phyloP scores from a whole-genome alignment of 345 rosid genomes.

The Arabis hirsuta region DNA sequence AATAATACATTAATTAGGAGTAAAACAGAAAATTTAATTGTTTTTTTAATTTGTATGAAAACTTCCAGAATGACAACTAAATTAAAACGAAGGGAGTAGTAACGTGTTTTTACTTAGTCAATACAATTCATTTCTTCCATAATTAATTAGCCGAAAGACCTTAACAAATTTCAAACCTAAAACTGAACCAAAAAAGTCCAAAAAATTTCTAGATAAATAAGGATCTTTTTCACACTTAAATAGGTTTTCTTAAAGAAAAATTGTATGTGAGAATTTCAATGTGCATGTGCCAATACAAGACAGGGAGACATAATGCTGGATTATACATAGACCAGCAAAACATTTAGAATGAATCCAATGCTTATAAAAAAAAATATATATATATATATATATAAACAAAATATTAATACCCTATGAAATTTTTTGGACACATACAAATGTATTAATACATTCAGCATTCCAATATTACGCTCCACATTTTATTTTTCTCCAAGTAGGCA shows the following conservation, averaged over 20 bases:
- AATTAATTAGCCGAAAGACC: neutral
- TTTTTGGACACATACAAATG: no score
- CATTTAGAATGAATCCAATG: constrained; percentile 26
- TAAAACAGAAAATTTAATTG: no score
- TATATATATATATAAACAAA: no score
- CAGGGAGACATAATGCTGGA: constrained; percentile 40
- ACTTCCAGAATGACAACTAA: no score
- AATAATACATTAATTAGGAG: no score
- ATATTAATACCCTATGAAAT: no score
- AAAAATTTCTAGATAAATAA: constrained; percentile 20
- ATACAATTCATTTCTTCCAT: neutral
- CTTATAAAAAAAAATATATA: neutral
- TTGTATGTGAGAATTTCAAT: neutral
- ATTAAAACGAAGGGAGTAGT: no score
- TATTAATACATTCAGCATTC: neutral
- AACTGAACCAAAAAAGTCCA: neutral
- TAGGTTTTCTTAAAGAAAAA: neutral
- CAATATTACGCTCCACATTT: neutral
- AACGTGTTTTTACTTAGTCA: constrained; percentile 11
- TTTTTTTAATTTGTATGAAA: no score
- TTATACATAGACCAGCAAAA: constrained; percentile 17
- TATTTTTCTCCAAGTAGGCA: neutral
- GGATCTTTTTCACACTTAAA: neutral
- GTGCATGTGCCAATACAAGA: constrained; percentile 34
- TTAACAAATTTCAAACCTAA: neutral